Evolutionary conservation across 1,284 basidiomycete species (phyloP).

Genomic region (Moniliophthora roreri): DNA sequence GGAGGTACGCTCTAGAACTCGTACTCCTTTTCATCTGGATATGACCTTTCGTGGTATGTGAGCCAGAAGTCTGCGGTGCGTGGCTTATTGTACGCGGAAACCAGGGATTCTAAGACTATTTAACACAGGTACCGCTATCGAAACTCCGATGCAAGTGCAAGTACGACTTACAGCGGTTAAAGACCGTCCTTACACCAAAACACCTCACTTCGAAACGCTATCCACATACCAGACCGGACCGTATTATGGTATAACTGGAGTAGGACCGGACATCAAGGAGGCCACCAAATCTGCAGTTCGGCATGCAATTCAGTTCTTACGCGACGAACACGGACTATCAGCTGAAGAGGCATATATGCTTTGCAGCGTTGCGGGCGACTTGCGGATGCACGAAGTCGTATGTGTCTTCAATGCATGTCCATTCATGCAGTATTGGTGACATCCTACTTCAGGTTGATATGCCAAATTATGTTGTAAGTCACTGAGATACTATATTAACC

Average conservation of each 20-base stretch:
- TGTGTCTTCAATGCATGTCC: conserved; percentile 21
- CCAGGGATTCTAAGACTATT: neutral
- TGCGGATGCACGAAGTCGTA: conserved; percentile 64
- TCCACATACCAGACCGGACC: conserved; percentile 30
- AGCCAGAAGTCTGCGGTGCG: conserved; percentile 55
- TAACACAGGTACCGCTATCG: conserved; percentile 54
- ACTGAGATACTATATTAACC: neutral
- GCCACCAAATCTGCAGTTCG: conserved; percentile 55
- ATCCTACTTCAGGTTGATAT: conserved; percentile 51
- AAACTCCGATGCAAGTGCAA: conserved; percentile 57
- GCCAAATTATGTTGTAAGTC: conserved; percentile 61
- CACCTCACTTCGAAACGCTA: conserved; percentile 51
- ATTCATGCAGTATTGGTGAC: neutral
- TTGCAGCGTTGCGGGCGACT: conserved; percentile 59
- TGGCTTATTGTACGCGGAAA: neutral
- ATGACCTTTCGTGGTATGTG: neutral
- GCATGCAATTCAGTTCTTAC: conserved; percentile 54
- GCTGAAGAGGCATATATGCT: conserved; percentile 57
- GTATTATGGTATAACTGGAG: conserved; percentile 59
- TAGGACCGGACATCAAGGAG: conserved; percentile 52
- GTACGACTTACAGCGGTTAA: conserved; percentile 57
- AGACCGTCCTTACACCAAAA: conserved; percentile 54
- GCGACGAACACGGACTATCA: conserved; percentile 38
- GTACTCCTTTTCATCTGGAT: conserved; percentile 6
- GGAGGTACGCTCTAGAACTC: conserved; percentile 44